Conservation (phyloP, 306 rosid genomes). For the Betula pendula region DNA sequence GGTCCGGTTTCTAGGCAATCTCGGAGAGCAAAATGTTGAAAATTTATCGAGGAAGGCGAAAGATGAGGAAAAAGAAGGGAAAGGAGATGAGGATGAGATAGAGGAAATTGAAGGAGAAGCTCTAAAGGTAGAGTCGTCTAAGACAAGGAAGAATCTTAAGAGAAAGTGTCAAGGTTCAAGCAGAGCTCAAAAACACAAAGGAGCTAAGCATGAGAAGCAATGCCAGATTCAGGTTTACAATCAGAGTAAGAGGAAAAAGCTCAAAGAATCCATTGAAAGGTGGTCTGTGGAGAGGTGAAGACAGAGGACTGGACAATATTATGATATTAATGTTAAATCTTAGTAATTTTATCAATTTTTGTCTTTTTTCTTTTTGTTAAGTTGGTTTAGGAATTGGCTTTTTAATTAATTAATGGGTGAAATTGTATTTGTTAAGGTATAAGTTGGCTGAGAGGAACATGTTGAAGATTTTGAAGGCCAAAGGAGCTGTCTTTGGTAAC, state of each 20-base stretch:
- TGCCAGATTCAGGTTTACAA: slow-evolving; percentile 31
- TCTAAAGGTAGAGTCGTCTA: slow-evolving; percentile 21
- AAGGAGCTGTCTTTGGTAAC: slow-evolving; percentile 60
- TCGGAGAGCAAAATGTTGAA: slow-evolving; percentile 42
- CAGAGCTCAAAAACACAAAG: slow-evolving; percentile 23
- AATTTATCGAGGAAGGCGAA: slow-evolving; percentile 16
- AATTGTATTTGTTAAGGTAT: slow-evolving; percentile 48
- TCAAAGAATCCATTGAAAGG: slow-evolving; percentile 47
- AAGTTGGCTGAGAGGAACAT: slow-evolving; percentile 73
- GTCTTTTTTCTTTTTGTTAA: neutral
- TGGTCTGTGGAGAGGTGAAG: slow-evolving; percentile 56
- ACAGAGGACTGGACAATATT: neutral
- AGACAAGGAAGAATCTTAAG: slow-evolving; percentile 34
- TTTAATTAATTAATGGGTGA: neutral
- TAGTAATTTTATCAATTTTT: neutral
- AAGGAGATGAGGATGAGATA: slow-evolving; percentile 24
- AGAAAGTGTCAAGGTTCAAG: slow-evolving; percentile 34
- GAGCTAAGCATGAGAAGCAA: slow-evolving; percentile 28
- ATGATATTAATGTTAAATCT: neutral
- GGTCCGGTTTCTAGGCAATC: slow-evolving; percentile 59
- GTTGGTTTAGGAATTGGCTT: neutral
- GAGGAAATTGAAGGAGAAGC: slow-evolving; percentile 31
- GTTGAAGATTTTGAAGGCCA: slow-evolving; percentile 70
- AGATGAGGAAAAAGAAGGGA: slow-evolving; percentile 19
- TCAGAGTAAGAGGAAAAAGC: slow-evolving; percentile 36